Evolutionary conservation across 148 eudicot species (phyloP), one percentile per base, ranked within the genome.

Genomic region (Vaccinium darrowii): DNA sequence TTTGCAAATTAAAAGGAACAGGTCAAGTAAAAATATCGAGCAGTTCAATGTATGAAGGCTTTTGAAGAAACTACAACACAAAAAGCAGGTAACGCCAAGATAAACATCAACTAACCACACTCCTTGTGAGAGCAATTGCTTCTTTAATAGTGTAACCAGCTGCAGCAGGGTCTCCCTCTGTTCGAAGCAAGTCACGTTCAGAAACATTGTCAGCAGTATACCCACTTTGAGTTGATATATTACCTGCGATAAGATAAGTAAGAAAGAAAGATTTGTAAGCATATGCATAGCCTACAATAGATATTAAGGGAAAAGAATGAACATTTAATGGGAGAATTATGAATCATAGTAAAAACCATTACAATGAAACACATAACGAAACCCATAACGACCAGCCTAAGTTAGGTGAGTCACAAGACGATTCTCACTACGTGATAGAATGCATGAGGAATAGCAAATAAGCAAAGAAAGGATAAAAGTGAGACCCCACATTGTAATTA

Each of bases 161-260:
- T 89, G 98, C 98, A 88, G 90, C 95, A 88, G 99, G 99, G 82
- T 97, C 99, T 73, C 99, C 99, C 81, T 97, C 99, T 62, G 94
- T 95, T 84, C 99, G 92, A 86, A 95, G 87, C 81, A 85, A 91
- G 82, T 97, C 99, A 54, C 98, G 99, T 84, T 94, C 94, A 67
- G 93, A 89, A 81, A 92, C 98, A 90, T 92, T 94, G 54, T 91
- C 90, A 69, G 86, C 89, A 84, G 58, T 86, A 87, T 92, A 94
- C 76, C 88, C 90, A 77, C 80, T 86, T 23, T 80, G 78, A 85
- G 84, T 86, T 82, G 88, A 83, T 53, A 73, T 65, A 74, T 83
- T 78, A 63, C 90, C 99, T 91, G 83, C 65, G 84, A 80, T 27
- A 81, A 52, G 47, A 89, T 21, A 85, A 57, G 63, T 25, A 76